Conservation (phyloP, 768 basidiomycete species). For the Lanmaoa pseudosensibilis region DNA sequence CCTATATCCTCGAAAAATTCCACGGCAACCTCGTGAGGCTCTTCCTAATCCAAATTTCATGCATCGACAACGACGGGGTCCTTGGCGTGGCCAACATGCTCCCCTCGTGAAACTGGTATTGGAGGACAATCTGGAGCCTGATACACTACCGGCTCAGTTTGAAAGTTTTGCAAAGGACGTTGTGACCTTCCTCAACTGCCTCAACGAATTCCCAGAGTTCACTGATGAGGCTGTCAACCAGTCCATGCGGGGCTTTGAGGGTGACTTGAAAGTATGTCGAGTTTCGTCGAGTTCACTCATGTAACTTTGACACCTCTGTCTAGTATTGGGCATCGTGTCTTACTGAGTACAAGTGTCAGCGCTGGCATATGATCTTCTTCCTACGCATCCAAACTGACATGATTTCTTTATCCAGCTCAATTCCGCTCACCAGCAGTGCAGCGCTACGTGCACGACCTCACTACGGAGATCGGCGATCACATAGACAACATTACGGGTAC, state of each 20-base stretch:
- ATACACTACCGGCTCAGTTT: slow-evolving; percentile 48
- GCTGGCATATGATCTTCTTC: background rate
- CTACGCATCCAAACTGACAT: slow-evolving; percentile 6
- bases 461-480: slow-evolving; percentile 53
- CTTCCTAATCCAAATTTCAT: slow-evolving; percentile 39
- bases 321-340: slow-evolving; percentile 58
- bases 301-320: slow-evolving; percentile 12
- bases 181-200: slow-evolving; percentile 50
- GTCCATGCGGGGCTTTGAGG: slow-evolving; percentile 50
- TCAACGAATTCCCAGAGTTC: slow-evolving; percentile 59
- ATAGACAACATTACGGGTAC: slow-evolving; percentile 51
- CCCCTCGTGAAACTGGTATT: slow-evolving; percentile 38
- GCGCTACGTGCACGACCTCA: slow-evolving; percentile 54
- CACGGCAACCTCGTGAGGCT: slow-evolving; percentile 38
- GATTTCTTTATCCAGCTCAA: slow-evolving; percentile 37
- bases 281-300: background rate
- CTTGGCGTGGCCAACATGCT: slow-evolving; percentile 36
- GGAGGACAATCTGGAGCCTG: slow-evolving; percentile 46
- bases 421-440: slow-evolving; percentile 54
- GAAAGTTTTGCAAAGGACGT: slow-evolving; percentile 49
- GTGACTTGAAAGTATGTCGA: slow-evolving; percentile 45
- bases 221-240: slow-evolving; percentile 52
- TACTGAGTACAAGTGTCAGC: slow-evolving; percentile 45
- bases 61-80: slow-evolving; percentile 31
- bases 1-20: slow-evolving; percentile 51